Percentiles rank a stretch among this genome's conserved stretches.
Conservation (phyloP, 2,329 filamentous ascomycete species). For the Endoconidiophora polonica region DNA sequence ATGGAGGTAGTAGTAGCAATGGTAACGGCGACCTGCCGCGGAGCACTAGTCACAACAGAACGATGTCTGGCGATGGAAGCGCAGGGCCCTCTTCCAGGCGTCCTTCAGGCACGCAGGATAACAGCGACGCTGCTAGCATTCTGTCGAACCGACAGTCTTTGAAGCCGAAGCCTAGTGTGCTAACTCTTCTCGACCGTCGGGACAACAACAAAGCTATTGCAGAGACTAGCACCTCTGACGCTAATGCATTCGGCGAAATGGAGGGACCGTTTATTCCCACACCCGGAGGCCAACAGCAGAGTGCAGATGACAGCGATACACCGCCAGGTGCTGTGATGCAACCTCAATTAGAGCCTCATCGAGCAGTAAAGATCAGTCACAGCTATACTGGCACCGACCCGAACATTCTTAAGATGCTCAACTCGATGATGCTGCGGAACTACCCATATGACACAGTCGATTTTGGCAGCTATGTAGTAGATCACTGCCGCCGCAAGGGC, state of each 20-base stretch:
- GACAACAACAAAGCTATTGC: slow-evolving; percentile 41
- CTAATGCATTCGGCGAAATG: slow-evolving; percentile 43
- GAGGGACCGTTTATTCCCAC: slow-evolving; percentile 33
- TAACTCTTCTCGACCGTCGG: slow-evolving; percentile 41
- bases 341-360: background rate
- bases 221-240: slow-evolving; percentile 41
- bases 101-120: background rate
- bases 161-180: slow-evolving; percentile 38
- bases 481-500: slow-evolving; percentile 28
- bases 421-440: slow-evolving; percentile 67
- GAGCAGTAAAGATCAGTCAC: slow-evolving; percentile 35
- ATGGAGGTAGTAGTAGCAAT: too few species aligned
- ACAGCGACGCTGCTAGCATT: slow-evolving; percentile 11
- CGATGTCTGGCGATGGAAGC: slow-evolving; percentile 7
- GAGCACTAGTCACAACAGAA: slow-evolving; percentile 7
- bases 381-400: slow-evolving; percentile 71
- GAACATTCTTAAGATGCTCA: slow-evolving; percentile 52
- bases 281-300: background rate
- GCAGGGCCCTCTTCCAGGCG: background rate
- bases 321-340: background rate
- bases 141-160: slow-evolving; percentile 9
- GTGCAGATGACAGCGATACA: background rate
- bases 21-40: slow-evolving; percentile 14
- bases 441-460: slow-evolving; percentile 48
- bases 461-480: slow-evolving; percentile 46